These are phyloP conservation scores for Starmerella stellata DNA, from an alignment of 805 yeast genomes.

Conservation along the genomic window DNA sequence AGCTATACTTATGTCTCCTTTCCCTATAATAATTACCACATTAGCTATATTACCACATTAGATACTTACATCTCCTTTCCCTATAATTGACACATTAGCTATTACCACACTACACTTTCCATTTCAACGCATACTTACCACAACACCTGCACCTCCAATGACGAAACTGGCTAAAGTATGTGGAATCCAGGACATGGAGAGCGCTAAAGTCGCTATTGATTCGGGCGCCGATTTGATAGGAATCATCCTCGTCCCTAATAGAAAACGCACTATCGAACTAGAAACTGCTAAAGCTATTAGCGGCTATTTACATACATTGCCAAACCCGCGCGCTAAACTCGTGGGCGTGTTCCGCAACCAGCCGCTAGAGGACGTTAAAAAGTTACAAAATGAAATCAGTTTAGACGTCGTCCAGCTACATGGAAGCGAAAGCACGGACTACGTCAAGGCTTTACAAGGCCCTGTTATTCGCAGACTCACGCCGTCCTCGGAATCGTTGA, in stretches of 20 bases:
- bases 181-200: slow-evolving; percentile 51
- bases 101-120: no score
- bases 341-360: slow-evolving; percentile 91
- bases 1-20: no score
- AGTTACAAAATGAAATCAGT: slow-evolving; percentile 26
- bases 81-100: no score
- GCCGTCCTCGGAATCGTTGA: slow-evolving; percentile 31
- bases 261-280: slow-evolving; percentile 48
- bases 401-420: slow-evolving; percentile 78
- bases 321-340: slow-evolving; percentile 20
- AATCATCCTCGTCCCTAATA: slow-evolving; percentile 66
- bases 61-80: no score
- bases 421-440: slow-evolving; percentile 47
- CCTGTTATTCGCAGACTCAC: slow-evolving; percentile 64
- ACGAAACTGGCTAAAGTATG: slow-evolving; percentile 55
- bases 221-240: slow-evolving; percentile 67
- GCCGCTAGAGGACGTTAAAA: slow-evolving; percentile 39
- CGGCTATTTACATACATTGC: slow-evolving; percentile 17
- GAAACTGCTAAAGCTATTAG: slow-evolving; percentile 33
- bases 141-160: no score
- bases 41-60: no score
- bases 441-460: slow-evolving; percentile 25
- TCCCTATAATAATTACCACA: no score
- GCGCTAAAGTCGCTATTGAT: slow-evolving; percentile 52
- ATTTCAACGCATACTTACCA: no score